Percentiles rank a stretch among this genome's conserved stretches.
phyloP scores from a whole-genome alignment of 768 basidiomycete genomes.

The Tulasnella sp. region DNA sequence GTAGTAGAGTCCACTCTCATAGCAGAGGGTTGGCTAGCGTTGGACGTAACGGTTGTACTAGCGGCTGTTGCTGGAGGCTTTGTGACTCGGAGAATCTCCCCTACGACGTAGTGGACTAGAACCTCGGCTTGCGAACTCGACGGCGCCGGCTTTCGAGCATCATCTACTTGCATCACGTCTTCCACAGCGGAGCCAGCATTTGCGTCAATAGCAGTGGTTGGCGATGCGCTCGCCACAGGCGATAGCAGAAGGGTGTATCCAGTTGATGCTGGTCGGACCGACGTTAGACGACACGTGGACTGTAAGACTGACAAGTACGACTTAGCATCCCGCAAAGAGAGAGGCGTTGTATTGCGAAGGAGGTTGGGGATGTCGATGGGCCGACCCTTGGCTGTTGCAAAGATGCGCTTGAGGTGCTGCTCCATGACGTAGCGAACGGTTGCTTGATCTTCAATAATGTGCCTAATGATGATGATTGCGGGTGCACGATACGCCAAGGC shows the following conservation, averaged over 20 bases:
- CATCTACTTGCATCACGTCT: conserved; percentile 24
- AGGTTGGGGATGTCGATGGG: conserved; percentile 57
- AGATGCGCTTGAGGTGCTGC: conserved; percentile 72
- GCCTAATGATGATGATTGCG: conserved; percentile 81
- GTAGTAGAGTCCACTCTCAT: conserved; percentile 16
- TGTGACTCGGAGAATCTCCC: conserved; percentile 54
- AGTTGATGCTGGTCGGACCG: conserved; percentile 27
- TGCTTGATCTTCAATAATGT: conserved; percentile 69
- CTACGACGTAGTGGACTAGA: conserved; percentile 51
- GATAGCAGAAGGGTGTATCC: not conserved
- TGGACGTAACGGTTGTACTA: too few relatives aligned
- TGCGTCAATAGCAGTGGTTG: conserved; percentile 10
- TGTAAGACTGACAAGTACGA: conserved; percentile 66
- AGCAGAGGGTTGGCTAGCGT: not conserved
- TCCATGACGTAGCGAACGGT: conserved; percentile 64
- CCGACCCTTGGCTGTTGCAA: conserved; percentile 52
- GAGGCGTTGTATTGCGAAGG: conserved; percentile 62
- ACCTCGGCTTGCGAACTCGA: conserved; percentile 24
- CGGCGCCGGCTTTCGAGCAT: conserved; percentile 19
- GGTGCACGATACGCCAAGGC: conserved; percentile 62
- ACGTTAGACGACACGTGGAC: conserved; percentile 58
- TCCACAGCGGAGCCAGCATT: conserved; percentile 9
- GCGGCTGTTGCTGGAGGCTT: conserved; percentile 32
- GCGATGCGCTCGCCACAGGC: conserved; percentile 19
- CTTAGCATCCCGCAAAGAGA: conserved; percentile 70